Evolutionary conservation across 78 protist species (phyloP), one percentile per base, ranked within the genome.

Genomic region (Dictyostelium brefeldianum): DNA sequence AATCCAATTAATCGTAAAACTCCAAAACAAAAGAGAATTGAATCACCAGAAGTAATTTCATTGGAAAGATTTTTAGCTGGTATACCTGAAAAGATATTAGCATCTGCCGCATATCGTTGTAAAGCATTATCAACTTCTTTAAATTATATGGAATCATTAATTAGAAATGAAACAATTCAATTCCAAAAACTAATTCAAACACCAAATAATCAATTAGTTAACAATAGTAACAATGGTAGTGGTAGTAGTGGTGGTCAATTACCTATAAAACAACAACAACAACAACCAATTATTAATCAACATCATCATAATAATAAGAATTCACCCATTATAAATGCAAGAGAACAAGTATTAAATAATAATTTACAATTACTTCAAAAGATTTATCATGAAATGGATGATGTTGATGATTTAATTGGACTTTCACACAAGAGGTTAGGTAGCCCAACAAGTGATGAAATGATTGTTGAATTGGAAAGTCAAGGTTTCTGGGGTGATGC

Each of bases 31-130:
- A 51, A 56, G 56, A 51, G 15, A n/a, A 17, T 54, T 2, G 47
- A 64, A 15, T 29, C 22, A 1, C 27, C 22, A 36, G 62, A 48
- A 15, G 27, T 80, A 10, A 3, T 29, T 0, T 4, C 31, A 7
- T 80, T 93, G 12, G 89, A 93, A 36, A 43, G 62, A 10, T 75
- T 93, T 57, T 27, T 93, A 15, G 8, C 9, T 18, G 18, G 29
- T 9, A 93, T 93, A 4, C 96, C 96, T 3, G 84, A 93, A 78
- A 22, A n/a, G 4, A 25, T 51, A 4, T 71, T 93, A 62, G 78
- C 96, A 5, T 77, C 43, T 8, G 96, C 96, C 9, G 51, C 92
- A 31, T 73, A 54, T 9, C 10, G 96, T 29, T 93, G 96, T 27
- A 59, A 69, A 20, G 85, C 83, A 7, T 47, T 80, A 22, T 48